phyloP scores from a whole-genome alignment of 345 rosid species.

The Balakata baccata region DNA sequence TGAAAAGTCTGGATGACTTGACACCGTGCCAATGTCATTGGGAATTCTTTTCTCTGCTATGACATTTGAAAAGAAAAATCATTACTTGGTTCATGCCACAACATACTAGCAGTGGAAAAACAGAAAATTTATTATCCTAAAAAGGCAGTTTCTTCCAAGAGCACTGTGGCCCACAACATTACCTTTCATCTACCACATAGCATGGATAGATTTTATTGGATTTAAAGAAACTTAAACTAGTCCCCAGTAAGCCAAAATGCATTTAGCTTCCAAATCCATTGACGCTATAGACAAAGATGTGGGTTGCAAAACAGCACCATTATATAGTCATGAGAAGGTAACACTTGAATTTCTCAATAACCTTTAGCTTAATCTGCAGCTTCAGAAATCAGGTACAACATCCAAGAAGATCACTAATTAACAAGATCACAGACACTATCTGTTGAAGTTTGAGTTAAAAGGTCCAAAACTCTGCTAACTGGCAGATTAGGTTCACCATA shows the following conservation, averaged over 20 bases:
- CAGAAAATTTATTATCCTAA: not conserved
- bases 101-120: not conserved
- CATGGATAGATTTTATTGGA: not conserved
- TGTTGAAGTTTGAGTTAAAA: not conserved
- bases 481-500: not conserved
- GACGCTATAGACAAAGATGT: not conserved
- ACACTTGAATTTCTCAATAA: not conserved
- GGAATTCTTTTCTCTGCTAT: conserved; percentile 36
- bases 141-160: not conserved
- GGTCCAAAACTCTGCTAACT: not conserved
- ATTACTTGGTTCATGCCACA: conserved; percentile 13
- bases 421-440: not conserved
- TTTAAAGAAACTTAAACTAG: not conserved
- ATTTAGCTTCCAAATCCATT: not conserved
- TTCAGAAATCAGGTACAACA: not conserved
- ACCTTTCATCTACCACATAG: conserved; percentile 2
- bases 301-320: not conserved
- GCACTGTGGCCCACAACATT: conserved; percentile 1
- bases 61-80: conserved; percentile 25
- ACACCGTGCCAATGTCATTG: conserved; percentile 26
- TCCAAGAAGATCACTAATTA: not conserved
- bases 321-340: not conserved
- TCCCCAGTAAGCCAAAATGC: conserved; percentile 10
- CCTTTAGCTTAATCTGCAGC: not conserved
- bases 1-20: conserved; percentile 36